A percentile compares a stretch with the other conserved stretches of the same genome.
These are phyloP conservation scores for Lepraria neglecta DNA, from an alignment of 495 filamentous ascomycete species.

Conservation along the genomic window DNA sequence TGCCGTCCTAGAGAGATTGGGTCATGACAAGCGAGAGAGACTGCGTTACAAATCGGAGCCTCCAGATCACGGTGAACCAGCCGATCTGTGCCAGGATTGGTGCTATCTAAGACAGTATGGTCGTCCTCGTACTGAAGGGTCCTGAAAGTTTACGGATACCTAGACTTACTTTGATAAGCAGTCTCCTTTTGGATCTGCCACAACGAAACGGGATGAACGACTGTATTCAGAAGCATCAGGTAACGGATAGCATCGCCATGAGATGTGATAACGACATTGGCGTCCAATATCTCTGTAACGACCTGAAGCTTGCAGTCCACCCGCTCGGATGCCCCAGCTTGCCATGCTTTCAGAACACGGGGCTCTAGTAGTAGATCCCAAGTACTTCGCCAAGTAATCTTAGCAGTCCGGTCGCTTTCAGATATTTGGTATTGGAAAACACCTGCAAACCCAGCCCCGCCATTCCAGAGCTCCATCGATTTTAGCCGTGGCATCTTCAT, in stretches of 20 bases:
- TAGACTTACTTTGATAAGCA: constrained; percentile 18
- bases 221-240: constrained; percentile 25
- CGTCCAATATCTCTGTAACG: constrained; percentile 25
- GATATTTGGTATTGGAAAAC: constrained; percentile 35
- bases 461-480: constrained; percentile 41
- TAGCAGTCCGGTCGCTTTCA: constrained; percentile 26
- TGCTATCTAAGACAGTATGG: constrained; percentile 20
- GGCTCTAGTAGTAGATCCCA: constrained; percentile 34
- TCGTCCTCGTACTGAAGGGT: constrained; percentile 16
- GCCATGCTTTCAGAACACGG: constrained; percentile 34
- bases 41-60: constrained; percentile 20
- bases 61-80: constrained; percentile 21
- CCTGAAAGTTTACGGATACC: constrained; percentile 18
- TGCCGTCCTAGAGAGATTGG: constrained; percentile 18
- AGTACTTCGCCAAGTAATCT: constrained; percentile 35
- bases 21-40: constrained; percentile 19
- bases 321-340: constrained; percentile 32
- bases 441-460: constrained; percentile 32
- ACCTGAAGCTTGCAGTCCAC: constrained; percentile 24
- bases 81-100: constrained; percentile 18
- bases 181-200: constrained; percentile 25
- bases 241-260: constrained; percentile 20
- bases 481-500: constrained; percentile 35
- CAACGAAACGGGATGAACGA: constrained; percentile 25
- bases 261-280: constrained; percentile 23